Evolutionary conservation across 148 eudicot genomes (phyloP), one percentile per base, ranked within the genome.

Genomic region (Camellia sinensis): DNA sequence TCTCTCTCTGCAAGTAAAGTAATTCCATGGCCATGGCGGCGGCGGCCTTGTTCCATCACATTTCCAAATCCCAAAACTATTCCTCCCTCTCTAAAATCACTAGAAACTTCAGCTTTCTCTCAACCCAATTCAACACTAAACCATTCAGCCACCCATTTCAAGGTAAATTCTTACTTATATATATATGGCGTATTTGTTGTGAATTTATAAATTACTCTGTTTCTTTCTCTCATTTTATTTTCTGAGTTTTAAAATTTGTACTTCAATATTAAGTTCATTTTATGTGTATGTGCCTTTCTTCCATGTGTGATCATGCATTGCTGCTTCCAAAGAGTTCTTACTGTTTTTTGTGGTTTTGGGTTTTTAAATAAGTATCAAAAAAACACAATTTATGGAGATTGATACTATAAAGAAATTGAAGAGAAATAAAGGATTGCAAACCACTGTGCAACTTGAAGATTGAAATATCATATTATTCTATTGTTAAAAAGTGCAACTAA

Each of bases 31-130:
- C 67, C 37, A 29, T 29, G 37, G 37, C 37, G 11, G 46, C 46
- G 53, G 53, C 78, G 5, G 53, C 67, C 67, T 75, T 75, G 67
- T 12, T 60, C 78, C 67, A 62, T 75, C 78, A 60, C 17, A 18
- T 75, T 18, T 75, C 66, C 52, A 59, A 75, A 41, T 62, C 78
- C 29, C 66, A 57, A 5, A 75, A 46, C 67, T 5, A 6, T 75
- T 12, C 53, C 15, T 60, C 67, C 37, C 64, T 72, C 56, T 21
- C 22, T 40, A 74, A 37, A 14, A 74, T 74, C 78, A 41, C 18
- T 52, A 60, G 21, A 41, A 75, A 11, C 52, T 15, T n/a, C 29
- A 41, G 52, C 67, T 18, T 3, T 75, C 4, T 41, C n/a, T 43
- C 78, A 40, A 75, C 52, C 64, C 19, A 50, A 40, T 40, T 45